A percentile compares a stretch with the other conserved stretches of the same genome.
Evolutionary conservation across 78 protist genomes (phyloP).

Genomic region (Dictyostelium purpureum): DNA sequence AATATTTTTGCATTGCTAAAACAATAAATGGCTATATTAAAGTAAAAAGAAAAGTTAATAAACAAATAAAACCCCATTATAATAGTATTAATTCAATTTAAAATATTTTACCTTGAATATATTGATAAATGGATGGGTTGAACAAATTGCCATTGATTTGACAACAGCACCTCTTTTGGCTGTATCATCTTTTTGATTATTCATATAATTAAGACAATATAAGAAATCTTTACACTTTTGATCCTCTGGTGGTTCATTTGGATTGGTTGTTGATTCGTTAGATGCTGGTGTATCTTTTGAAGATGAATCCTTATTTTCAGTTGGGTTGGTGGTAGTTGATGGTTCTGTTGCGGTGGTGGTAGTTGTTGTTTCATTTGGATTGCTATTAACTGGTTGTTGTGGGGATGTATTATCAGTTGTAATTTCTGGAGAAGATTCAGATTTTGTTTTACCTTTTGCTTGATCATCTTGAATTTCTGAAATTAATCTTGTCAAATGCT

Average conservation of each 20-base stretch:
- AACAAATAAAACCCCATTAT: not conserved
- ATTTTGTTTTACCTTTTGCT: not conserved
- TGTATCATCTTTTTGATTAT: conserved; percentile 77
- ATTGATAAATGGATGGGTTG: conserved; percentile 76
- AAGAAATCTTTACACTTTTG: conserved; percentile 77
- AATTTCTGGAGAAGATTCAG: not conserved
- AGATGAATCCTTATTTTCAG: not conserved
- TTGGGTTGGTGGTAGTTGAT: not conserved
- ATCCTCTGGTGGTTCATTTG: not conserved
- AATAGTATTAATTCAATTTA: not conserved
- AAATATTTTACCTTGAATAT: conserved; percentile 78
- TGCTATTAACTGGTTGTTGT: not conserved
- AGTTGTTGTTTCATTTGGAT: not conserved
- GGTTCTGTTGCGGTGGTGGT: too few relatives aligned
- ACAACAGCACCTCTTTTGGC: conserved; percentile 82
- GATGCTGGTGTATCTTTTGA: not conserved
- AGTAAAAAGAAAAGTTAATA: not conserved
- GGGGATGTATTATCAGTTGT: not conserved
- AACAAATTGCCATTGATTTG: conserved; percentile 90
- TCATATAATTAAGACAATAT: conserved; percentile 84
- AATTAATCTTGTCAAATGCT: conserved; percentile 61
- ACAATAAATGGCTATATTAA: conserved; percentile 86
- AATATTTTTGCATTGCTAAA: conserved; percentile 80
- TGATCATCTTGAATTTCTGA: conserved; percentile 30
- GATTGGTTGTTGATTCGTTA: not conserved